Conservation (phyloP, 371 early-diverging fungal species). For the Mucor mucedo region DNA sequence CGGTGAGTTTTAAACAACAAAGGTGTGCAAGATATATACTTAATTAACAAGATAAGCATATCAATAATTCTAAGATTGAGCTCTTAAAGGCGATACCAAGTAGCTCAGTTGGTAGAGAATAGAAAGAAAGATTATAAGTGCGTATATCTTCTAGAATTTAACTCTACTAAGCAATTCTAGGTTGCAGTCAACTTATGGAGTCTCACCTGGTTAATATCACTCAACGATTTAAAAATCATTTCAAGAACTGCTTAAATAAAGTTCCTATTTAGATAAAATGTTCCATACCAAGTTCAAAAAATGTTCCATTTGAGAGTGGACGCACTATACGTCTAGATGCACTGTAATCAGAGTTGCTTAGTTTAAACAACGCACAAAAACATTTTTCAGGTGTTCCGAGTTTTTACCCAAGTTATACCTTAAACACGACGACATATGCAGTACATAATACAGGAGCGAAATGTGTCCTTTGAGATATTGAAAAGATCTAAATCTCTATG, state of each 20-base stretch:
- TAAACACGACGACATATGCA: slow-evolving; percentile 13
- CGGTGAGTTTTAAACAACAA: too few relatives aligned
- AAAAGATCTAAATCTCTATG: slow-evolving; percentile 14
- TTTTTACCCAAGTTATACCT: too few relatives aligned
- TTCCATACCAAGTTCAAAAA: background rate
- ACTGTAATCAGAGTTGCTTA: too few relatives aligned
- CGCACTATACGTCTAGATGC: background rate
- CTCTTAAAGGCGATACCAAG: too few relatives aligned
- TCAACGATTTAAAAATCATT: slow-evolving; percentile 24
- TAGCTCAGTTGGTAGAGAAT: too few relatives aligned
- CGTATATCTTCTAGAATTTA: background rate
- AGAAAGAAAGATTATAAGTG: background rate
- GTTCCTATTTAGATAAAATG: too few relatives aligned
- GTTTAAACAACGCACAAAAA: background rate
- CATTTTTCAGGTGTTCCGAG: too few relatives aligned
- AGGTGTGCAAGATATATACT: too few relatives aligned
- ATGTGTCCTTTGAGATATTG: slow-evolving; percentile 12
- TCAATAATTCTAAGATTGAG: too few relatives aligned
- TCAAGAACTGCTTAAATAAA: background rate
- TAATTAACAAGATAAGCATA: too few relatives aligned
- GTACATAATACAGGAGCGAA: slow-evolving; percentile 24
- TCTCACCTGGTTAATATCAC: slow-evolving; percentile 19
- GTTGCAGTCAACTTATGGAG: slow-evolving; percentile 6
- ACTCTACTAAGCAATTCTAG: too few relatives aligned
- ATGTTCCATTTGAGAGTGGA: slow-evolving; percentile 11